Evolutionary conservation across 2,329 filamentous ascomycete species (phyloP), one percentile per base, ranked within the genome.

Genomic region (Fusarium sarcochroum): DNA sequence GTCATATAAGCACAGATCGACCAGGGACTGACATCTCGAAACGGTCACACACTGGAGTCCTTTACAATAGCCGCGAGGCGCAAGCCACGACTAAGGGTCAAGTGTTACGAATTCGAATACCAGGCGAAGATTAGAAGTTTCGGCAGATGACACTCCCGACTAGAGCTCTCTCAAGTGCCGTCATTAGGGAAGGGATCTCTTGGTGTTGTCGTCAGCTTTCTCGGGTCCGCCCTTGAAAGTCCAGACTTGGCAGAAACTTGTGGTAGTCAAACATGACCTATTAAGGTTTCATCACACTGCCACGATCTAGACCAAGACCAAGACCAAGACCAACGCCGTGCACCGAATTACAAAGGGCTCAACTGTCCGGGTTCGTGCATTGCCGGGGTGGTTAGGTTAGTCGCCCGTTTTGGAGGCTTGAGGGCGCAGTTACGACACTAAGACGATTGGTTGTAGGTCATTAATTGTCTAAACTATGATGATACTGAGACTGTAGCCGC

Each of bases 281-380:
- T 59, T 63, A 63, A 62, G 62, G 67, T 73, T 73, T 69, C 57
- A 45, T 49, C 40, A 52, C 55, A 58, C 62, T 58, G 61, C 63
- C 59, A 62, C 61, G 48, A 25, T 58, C 42, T 46, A 44, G 51
- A 47, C 49, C 38, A 42, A 34, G 48, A 56, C 53, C 61, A 23
- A 45, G 27, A 18, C 23, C 20, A 44, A 18, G 17, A 35, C 38
- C 20, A 30, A 20, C n/a, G 27, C 27, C 27, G 27, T 30, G 27
- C 27, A 30, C 27, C 27, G 27, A 30, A 30, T 30, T 30, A 30
- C 17, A n/a, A 46, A 23, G 20, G 41, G 42, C 46, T 35, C 20
- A 53, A 44, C 32, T 32, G 61, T 54, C 15, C 56, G 25, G 56
- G 45, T 30, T 38, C 27, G 27, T 30, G 35, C 35, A 44, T 41